Conservation (phyloP, 169 alveolate genomes). For the Cryptosporidium sp. region DNA sequence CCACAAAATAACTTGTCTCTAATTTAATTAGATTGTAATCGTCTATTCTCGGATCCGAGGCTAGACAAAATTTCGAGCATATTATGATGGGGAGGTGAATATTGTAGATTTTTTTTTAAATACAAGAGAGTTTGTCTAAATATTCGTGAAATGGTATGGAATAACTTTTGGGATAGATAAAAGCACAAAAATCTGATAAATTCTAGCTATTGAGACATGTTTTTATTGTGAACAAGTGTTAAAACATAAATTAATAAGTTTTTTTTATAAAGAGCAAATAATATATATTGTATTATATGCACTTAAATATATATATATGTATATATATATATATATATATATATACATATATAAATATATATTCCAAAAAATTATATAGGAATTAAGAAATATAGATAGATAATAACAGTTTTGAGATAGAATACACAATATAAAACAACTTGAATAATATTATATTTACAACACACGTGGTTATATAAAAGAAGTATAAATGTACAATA, state of each 20-base stretch:
- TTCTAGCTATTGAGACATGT: not conserved
- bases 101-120: not conserved
- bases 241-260: not conserved
- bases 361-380: not conserved
- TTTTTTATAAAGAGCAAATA: not conserved
- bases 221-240: not conserved
- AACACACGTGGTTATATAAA: not conserved
- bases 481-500: not conserved
- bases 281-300: not conserved
- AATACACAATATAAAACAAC: not conserved
- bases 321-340: not conserved
- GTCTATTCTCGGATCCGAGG: conserved; percentile 9
- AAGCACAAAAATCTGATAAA: not conserved
- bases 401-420: not conserved
- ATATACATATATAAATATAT: not conserved
- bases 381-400: not conserved
- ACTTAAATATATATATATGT: not conserved
- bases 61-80: conserved; percentile 18
- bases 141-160: conserved; percentile 6
- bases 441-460: too few species aligned
- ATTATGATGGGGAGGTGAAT: not conserved
- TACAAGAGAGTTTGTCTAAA: not conserved
- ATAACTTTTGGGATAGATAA: not conserved
- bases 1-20: conserved; percentile 2
- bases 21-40: not conserved